Evolutionary conservation across 2,329 filamentous ascomycete genomes (phyloP).

Genomic region (Aulographum hederae): DNA sequence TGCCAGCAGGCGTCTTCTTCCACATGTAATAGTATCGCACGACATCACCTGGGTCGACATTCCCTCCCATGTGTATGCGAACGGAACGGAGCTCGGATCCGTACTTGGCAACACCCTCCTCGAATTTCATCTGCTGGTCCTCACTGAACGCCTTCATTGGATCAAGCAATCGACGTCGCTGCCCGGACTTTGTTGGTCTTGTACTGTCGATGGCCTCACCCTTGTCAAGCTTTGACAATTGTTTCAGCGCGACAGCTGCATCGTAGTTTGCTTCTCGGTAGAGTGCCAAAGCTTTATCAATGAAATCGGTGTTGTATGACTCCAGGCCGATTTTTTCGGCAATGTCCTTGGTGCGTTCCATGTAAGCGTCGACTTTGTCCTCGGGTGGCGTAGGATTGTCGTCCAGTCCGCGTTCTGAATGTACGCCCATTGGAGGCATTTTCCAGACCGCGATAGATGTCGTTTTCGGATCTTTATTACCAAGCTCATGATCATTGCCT

Average conservation of each 20-base stretch:
- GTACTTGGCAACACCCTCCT: slow-evolving; percentile 76
- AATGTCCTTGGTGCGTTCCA: slow-evolving; percentile 47
- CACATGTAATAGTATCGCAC: slow-evolving; percentile 85
- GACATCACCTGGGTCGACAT: slow-evolving; percentile 63
- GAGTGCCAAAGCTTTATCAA: slow-evolving; percentile 64
- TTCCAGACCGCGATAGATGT: slow-evolving; percentile 66
- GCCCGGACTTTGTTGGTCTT: slow-evolving; percentile 44
- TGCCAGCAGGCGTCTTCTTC: slow-evolving; percentile 83
- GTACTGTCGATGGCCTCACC: no score
- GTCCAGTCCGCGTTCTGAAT: slow-evolving; percentile 27
- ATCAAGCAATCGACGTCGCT: no score
- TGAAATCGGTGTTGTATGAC: slow-evolving; percentile 63
- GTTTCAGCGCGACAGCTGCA: slow-evolving; percentile 43
- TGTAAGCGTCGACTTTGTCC: slow-evolving; percentile 52
- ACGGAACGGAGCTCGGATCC: slow-evolving; percentile 79
- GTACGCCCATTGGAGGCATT: slow-evolving; percentile 39
- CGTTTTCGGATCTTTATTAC: slow-evolving; percentile 46
- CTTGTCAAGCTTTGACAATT: slow-evolving; percentile 59
- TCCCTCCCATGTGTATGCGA: slow-evolving; percentile 39
- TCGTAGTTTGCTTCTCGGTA: slow-evolving; percentile 59
- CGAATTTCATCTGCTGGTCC: slow-evolving; percentile 73
- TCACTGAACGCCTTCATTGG: slow-evolving; percentile 47
- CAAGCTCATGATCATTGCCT: slow-evolving; percentile 61
- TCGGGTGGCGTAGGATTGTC: slow-evolving; percentile 20
- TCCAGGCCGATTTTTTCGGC: slow-evolving; percentile 52